Base-by-base conservation (phyloP, 2,329 filamentous ascomycete species). In the Alternaria atra region DNA sequence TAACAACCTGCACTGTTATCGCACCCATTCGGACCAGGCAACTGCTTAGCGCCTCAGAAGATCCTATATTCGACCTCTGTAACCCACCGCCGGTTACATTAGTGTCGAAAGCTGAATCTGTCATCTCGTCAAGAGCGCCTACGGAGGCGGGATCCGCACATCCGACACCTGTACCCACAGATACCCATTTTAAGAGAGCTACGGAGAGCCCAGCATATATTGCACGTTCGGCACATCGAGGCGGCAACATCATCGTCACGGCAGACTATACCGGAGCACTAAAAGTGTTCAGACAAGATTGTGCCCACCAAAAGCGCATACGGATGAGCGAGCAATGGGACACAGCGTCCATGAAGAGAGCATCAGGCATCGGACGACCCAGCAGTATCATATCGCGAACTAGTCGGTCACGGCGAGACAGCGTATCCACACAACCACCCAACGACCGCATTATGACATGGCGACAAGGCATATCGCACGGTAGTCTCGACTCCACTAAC, bases 201-300 rank as follows among this genome's bases (percentile, higher is more conserved):
- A 88, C 90, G 59, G 90, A 91, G 69, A 91, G 89, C 1, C 91
- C 93, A 0, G 88, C 90, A 0, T 97, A 96, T 71, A 79, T 94
- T 35, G 86, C 92, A 10, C 89, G 93, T 15, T 90, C 89, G 6
- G 86, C 85, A 15, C 95, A 99, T 75, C 81, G 84, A 13, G 89
- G 90, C 61, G 95, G 95, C 27, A 92, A 97, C 71, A 97, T 99
- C 64, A 90, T 99, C 57, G 87, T 98, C 51, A 97, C 94, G 0
- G 92, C 94, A 2, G 94, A 97, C 76, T 92, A 93, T 70, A 89
- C 88, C 0, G 95, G 95, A 35, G 87, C 89, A 27, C 95, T 99
- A 80, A 97, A 97, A 76, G 91, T 98, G 0, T 97, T 97, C 75
- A 88, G 95, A 20, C 94, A 98, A 78, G 95, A 99, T 75, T 97